Evolutionary conservation across 225 moss, liverwort and hornwort species (phyloP), one percentile per base, ranked within the genome.

Genomic region (Marchantia paleacea): DNA sequence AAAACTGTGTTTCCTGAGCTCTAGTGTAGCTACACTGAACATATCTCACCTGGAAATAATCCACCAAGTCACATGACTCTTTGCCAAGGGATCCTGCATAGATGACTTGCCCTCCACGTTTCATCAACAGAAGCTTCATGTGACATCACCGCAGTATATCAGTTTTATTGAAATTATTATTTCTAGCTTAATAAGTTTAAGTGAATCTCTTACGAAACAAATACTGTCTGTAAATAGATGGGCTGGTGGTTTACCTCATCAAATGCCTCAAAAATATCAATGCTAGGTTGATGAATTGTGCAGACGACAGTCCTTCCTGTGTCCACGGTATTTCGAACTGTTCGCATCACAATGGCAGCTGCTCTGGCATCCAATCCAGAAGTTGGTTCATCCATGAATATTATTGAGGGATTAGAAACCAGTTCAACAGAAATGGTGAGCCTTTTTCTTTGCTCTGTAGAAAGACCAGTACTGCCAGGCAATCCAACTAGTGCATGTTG

Each of bases 301-400:
- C 87, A 87, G 10, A 87, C 86, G 19, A 87, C 86, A 16, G 86
- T 87, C 55, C 86, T 81, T 30, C 86, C 86, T 12, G 86, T 87
- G 66, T 87, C 84, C 14, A 87, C 86, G 13, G 86, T 87, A 78
- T 85, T 87, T 7, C 87, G 82, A 11, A 87, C 87, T 4, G 87
- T 85, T 63, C 87, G 54, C 88, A 88, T 88, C 26, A 88, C 88
- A 12, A 88, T 88, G 0, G 88, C 88, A 19, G 88, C 88, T 12
- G 88, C 88, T 53, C 88, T 80, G 26, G 88, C 88, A 76, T 88
- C 88, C 8, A 88, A 81, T 7, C 88, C 88, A 39, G 88, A 85
- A 29, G 88, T 88, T 1, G 88, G 88, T 30, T 88, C 88, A 54
- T 88, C 88, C 87, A 87, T 87, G 60, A 87, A 85, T 8, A 87